These are phyloP conservation scores for Alternaria sp. DNA, from an alignment of 2,329 filamentous ascomycete genomes.

Conservation along the genomic window DNA sequence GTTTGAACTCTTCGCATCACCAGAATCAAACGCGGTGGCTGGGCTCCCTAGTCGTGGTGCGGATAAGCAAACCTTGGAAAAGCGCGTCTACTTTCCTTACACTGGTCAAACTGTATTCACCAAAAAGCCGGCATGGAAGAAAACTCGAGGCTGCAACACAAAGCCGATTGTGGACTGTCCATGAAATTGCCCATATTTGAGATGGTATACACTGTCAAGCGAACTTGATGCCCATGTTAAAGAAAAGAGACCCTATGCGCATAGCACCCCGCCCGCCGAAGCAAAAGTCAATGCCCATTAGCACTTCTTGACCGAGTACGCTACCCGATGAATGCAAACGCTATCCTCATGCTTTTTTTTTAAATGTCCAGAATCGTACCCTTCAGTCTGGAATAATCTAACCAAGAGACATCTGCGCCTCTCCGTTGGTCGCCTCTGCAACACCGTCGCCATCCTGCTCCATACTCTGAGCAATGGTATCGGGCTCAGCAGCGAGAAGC, in stretches of 20 bases:
- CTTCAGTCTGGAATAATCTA: slow-evolving; percentile 3
- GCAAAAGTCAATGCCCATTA: neutral
- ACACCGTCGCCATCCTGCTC: slow-evolving; percentile 33
- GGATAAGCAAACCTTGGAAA: slow-evolving; percentile 1
- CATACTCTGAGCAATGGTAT: slow-evolving; percentile 32
- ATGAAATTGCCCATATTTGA: neutral
- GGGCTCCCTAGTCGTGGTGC: neutral
- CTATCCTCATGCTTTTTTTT: slow-evolving; percentile 14
- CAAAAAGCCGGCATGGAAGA: slow-evolving; percentile 2
- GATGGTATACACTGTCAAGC: slow-evolving; percentile 1
- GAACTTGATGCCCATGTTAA: neutral
- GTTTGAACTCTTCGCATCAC: neutral
- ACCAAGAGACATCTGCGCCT: slow-evolving; percentile 31
- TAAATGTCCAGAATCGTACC: too few species aligned
- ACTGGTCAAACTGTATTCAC: slow-evolving; percentile 5
- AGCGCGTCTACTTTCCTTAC: neutral
- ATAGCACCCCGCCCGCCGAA: neutral
- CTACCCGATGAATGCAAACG: slow-evolving; percentile 2
- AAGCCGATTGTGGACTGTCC: neutral
- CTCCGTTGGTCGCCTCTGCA: slow-evolving; percentile 37
- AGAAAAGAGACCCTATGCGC: neutral
- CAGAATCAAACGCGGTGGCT: neutral
- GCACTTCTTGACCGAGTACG: neutral
- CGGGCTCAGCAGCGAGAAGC: slow-evolving; percentile 43
- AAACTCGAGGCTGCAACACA: neutral